phyloP scores from a whole-genome alignment of 2,329 filamentous ascomycete species.

The Diaporthe aspalathi region DNA sequence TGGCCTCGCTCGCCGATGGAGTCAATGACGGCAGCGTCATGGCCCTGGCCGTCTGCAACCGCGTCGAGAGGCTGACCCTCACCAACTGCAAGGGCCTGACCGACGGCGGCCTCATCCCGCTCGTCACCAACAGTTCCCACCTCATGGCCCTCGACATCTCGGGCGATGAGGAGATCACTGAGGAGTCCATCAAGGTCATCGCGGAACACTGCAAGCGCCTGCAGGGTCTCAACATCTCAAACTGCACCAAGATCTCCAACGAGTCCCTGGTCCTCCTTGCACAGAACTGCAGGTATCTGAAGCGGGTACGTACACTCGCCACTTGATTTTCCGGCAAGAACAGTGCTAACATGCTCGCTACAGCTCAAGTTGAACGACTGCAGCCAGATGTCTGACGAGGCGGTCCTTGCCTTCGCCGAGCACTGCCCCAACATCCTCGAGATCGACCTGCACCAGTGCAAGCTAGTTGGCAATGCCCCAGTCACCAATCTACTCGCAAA shows the following conservation, averaged over 20 bases:
- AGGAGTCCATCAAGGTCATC: constrained; percentile 80
- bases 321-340: background rate
- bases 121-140: constrained; percentile 82
- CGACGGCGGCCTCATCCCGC: constrained; percentile 82
- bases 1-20: constrained; percentile 78
- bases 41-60: constrained; percentile 85
- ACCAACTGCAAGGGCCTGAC: constrained; percentile 90
- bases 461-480: constrained; percentile 82
- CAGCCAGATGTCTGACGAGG: constrained; percentile 81
- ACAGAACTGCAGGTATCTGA: constrained; percentile 85
- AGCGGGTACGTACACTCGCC: constrained; percentile 71
- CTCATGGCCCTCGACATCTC: constrained; percentile 93
- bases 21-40: constrained; percentile 91
- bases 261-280: constrained; percentile 86
- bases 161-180: constrained; percentile 84
- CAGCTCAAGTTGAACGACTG: constrained; percentile 96
- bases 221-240: constrained; percentile 93
- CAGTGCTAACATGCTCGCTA: background rate
- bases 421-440: constrained; percentile 94
- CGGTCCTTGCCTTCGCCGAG: constrained; percentile 85
- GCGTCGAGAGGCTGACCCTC: constrained; percentile 91
- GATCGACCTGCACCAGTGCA: constrained; percentile 92
- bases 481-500: constrained; percentile 83
- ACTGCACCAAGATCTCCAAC: constrained; percentile 85
- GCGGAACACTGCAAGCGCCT: constrained; percentile 85